A percentile compares a stretch with the other conserved stretches of the same genome.
phyloP scores from a whole-genome alignment of 2,329 filamentous ascomycete species.

The Tolypocladium tropicale region DNA sequence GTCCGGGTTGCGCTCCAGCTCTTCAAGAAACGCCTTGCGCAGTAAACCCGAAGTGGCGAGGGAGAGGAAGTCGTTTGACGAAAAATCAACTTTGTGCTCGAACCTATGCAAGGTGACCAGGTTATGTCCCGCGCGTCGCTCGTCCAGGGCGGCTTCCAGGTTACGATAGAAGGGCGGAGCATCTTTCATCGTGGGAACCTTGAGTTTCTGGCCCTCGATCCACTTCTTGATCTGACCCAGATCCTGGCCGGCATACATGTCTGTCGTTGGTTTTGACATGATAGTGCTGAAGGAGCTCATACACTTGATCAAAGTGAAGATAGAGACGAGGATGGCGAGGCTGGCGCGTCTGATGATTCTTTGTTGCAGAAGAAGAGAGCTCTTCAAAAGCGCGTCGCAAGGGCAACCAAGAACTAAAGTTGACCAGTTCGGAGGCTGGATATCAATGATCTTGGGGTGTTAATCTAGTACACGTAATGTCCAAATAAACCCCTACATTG shows the following conservation, averaged over 20 bases:
- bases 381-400: too few relatives aligned
- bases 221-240: neutral
- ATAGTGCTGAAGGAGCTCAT: neutral
- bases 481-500: too few relatives aligned
- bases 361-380: too few relatives aligned
- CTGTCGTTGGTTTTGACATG: neutral
- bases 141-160: constrained; percentile 21
- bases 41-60: constrained; percentile 36
- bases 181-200: neutral
- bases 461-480: too few relatives aligned
- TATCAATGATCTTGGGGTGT: too few relatives aligned
- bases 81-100: constrained; percentile 38
- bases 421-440: too few relatives aligned
- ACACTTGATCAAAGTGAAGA: too few relatives aligned
- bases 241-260: neutral
- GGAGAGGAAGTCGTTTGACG: constrained; percentile 57
- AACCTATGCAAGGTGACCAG: constrained; percentile 14
- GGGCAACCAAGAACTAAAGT: too few relatives aligned
- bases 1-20: constrained; percentile 11
- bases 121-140: constrained; percentile 10
- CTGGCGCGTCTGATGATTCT: too few relatives aligned
- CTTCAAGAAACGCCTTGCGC: constrained; percentile 35
- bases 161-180: constrained; percentile 8
- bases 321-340: too few relatives aligned
- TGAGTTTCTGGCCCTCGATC: neutral